Base-by-base conservation (phyloP, 2,329 filamentous ascomycete species). In the Aspergillus sp. region DNA sequence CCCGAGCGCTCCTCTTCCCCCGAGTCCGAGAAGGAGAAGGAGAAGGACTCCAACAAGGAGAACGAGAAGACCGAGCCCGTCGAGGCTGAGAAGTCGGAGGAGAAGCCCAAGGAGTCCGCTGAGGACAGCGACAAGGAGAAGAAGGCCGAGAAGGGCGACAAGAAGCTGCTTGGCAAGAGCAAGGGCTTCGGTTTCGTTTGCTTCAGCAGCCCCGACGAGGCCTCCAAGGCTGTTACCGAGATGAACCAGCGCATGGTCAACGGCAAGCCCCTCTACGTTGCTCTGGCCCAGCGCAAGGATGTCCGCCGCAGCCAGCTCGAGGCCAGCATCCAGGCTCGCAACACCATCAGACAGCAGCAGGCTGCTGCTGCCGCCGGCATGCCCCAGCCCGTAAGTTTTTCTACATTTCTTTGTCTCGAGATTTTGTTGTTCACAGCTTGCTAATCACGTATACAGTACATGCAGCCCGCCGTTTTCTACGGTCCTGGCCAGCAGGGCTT, bases 191-290 rank as follows among this genome's bases (percentile, higher is more conserved):
- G 95, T 72, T 99, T 99, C 79, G 95, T 99, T 75, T 99, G 95
- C 90, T 99, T 99, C 85, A 95, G 91, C 86, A 98, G 96, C 85
- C 93, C 95, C 62, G 95, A 99, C 73, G 95, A 99, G 78, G 95
- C 95, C 67, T 97, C 94, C 82, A 98, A 98, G 87, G 95, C 95
- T 66, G 94, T 99, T 66, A 92, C 93, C 62, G 95, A 99, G 81
- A 97, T 98, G 92, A 99, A 99, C 85, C 94, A 98, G 85, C 92
- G 95, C 80, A 99, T 99, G 95, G 85, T 98, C 69, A 90, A 93
- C 78, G 87, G 86, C 82, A 99, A 99, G 88, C 95, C 95, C 59
- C 85, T 99, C 62, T 99, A 99, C 76, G 95, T 99, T 72, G 95
- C 95, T 71, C 87, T 99, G 67, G 95, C 95, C 66, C 95, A 99